phyloP scores from a whole-genome alignment of 805 yeast species.

The Lachancea kluyveri region DNA sequence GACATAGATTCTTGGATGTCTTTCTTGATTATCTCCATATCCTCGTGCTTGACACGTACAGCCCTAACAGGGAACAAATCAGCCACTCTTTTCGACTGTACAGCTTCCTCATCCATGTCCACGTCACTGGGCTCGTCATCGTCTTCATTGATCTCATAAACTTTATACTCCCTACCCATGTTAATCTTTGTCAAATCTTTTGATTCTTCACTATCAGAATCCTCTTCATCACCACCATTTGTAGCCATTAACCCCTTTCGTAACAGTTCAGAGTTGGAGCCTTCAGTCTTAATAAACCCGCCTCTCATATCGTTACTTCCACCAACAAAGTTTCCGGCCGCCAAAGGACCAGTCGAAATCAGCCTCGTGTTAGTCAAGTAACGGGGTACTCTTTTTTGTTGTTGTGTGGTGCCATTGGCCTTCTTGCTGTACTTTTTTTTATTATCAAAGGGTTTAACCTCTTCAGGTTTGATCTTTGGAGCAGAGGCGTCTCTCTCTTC shows the following conservation, averaged over 20 bases:
- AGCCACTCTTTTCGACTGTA: constrained; percentile 23
- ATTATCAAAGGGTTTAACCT: constrained; percentile 8
- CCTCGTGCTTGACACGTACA: constrained; percentile 42
- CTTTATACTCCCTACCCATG: constrained; percentile 55
- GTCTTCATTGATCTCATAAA: constrained; percentile 21
- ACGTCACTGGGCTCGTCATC: constrained; percentile 17
- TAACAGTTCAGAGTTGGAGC: constrained; percentile 17
- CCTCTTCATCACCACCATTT: constrained; percentile 31
- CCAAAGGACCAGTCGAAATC: constrained; percentile 67
- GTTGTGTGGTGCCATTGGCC: constrained; percentile 13
- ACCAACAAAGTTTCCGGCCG: constrained; percentile 46
- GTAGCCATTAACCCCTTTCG: constrained; percentile 21
- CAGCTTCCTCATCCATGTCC: constrained; percentile 21
- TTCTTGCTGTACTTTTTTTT: constrained; percentile 16
- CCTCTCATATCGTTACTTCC: constrained; percentile 20
- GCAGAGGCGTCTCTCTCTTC: constrained; percentile 80
- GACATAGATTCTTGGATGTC: constrained; percentile 26
- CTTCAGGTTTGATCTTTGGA: constrained; percentile 40
- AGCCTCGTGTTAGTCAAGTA: constrained; percentile 45
- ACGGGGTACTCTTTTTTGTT: constrained; percentile 24
- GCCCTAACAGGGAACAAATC: constrained; percentile 67
- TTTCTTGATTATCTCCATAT: constrained; percentile 30
- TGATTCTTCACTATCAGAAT: constrained; percentile 18
- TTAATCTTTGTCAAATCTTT: constrained; percentile 39
- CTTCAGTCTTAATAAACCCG: constrained; percentile 21